These are phyloP conservation scores for Comarum palustre DNA, from an alignment of 306 rosid genomes.

Conservation along the genomic window DNA sequence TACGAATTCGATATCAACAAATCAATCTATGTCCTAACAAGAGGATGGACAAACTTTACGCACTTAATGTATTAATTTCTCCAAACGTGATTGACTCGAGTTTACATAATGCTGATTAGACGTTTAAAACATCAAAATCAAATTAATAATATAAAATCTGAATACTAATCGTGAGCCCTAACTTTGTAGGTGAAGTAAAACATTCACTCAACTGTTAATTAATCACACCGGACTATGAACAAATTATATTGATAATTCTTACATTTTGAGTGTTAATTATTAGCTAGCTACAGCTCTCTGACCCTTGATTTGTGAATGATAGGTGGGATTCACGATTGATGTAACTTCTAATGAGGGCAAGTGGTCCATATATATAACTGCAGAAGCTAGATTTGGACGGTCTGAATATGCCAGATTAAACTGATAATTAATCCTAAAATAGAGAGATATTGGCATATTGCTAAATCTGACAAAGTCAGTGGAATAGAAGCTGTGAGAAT, in stretches of 20 bases:
- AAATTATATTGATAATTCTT: background rate
- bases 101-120: too few relatives aligned
- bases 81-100: background rate
- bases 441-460: background rate
- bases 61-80: background rate
- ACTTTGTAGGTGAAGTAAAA: too few relatives aligned
- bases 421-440: background rate
- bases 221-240: too few relatives aligned
- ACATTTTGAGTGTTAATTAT: background rate
- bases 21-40: background rate
- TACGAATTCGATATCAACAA: background rate
- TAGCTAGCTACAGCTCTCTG: background rate
- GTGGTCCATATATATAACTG: constrained; percentile 38
- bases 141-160: background rate
- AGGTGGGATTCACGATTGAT: constrained; percentile 6
- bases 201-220: too few relatives aligned
- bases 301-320: background rate
- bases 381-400: constrained; percentile 17
- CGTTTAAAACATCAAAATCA: background rate
- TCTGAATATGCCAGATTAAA: background rate
- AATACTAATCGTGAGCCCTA: too few relatives aligned
- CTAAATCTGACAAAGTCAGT: constrained; percentile 68
- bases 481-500: constrained; percentile 99
- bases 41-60: background rate
- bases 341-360: constrained; percentile 27